Percentiles rank a stretch among this genome's conserved stretches.
These are phyloP conservation scores for Yarrowia phangngaensis DNA, from an alignment of 805 yeast genomes.

Conservation along the genomic window DNA sequence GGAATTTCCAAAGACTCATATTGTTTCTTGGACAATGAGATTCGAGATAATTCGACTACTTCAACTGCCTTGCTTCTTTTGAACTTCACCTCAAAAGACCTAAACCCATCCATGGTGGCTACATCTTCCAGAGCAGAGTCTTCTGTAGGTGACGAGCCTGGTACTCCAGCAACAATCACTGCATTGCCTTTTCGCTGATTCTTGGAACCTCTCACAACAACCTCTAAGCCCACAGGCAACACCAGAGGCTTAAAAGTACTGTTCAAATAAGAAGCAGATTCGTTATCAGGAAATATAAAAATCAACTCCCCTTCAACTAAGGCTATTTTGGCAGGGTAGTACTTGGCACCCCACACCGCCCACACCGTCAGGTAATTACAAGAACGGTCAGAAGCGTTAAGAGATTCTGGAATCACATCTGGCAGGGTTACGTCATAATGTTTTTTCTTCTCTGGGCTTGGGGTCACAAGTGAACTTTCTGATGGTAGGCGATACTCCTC, in stretches of 20 bases:
- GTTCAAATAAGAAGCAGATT: not conserved
- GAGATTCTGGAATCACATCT: slow-evolving; percentile 9
- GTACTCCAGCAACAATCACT: slow-evolving; percentile 68
- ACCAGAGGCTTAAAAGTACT: not conserved
- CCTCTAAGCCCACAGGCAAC: not conserved
- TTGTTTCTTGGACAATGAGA: not conserved
- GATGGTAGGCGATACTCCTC: too few relatives aligned
- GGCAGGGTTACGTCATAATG: too few relatives aligned
- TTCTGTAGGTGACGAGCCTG: slow-evolving; percentile 96
- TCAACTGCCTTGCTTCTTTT: not conserved
- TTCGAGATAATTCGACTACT: not conserved
- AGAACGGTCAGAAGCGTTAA: not conserved
- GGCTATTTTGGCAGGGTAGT: not conserved
- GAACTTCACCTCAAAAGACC: slow-evolving; percentile 1
- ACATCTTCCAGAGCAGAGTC: not conserved
- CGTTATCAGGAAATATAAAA: not conserved
- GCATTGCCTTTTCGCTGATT: not conserved
- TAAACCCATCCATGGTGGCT: slow-evolving; percentile 11
- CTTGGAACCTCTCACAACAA: not conserved
- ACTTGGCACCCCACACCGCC: not conserved
- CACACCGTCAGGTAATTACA: not conserved
- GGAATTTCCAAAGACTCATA: not conserved
- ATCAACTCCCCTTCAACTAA: not conserved
- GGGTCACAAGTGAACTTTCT: too few relatives aligned
- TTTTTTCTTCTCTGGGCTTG: too few relatives aligned